A percentile compares a stretch with the other conserved stretches of the same genome.
Conservation (phyloP, 169 alveolate species). For the Plasmodium ovale region DNA sequence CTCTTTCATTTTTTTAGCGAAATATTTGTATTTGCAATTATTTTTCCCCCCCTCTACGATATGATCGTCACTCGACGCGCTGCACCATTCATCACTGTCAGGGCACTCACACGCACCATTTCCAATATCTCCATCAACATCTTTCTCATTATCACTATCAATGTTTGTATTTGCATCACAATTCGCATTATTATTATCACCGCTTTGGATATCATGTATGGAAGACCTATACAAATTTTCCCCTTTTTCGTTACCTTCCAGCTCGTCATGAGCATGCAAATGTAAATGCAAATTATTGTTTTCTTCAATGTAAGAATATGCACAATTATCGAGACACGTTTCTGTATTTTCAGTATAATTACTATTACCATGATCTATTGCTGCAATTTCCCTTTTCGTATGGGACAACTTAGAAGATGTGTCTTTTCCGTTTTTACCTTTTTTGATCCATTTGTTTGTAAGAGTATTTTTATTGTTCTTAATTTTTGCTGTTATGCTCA, state of each 20-base stretch:
- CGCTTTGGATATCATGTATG: no score
- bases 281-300: not conserved
- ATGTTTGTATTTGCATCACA: no score
- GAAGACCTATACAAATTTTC: no score
- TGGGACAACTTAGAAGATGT: not conserved
- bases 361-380: not conserved
- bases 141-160: no score
- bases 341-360: not conserved
- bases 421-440: not conserved
- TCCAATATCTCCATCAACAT: no score
- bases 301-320: not conserved
- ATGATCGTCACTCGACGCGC: no score
- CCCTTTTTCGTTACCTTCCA: not conserved
- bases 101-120: no score
- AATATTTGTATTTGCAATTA: slow-evolving; percentile 11
- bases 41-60: no score
- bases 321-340: not conserved
- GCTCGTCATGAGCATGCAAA: not conserved
- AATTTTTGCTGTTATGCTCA: slow-evolving; percentile 32
- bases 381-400: not conserved
- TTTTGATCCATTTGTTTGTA: slow-evolving; percentile 25
- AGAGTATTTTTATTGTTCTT: slow-evolving; percentile 24
- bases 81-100: no score
- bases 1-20: slow-evolving; percentile 13
- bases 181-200: no score